Percentiles rank a stretch among this genome's conserved stretches.
These are phyloP conservation scores for Tinospora cordifolia DNA, from an alignment of 164 flowering plant species.

Conservation along the genomic window DNA sequence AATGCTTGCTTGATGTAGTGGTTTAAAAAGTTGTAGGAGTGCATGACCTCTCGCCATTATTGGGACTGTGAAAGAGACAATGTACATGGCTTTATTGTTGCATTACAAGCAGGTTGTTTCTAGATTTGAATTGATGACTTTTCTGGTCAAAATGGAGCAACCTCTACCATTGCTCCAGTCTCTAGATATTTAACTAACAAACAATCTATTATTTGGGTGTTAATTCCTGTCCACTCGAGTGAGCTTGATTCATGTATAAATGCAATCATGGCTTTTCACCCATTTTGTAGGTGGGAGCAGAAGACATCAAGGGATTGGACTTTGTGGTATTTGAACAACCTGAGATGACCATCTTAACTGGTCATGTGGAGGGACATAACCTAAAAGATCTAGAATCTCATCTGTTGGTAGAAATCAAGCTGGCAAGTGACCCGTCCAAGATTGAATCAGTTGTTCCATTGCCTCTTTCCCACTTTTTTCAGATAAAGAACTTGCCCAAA, in stretches of 20 bases:
- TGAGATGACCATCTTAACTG: slow-evolving; percentile 71
- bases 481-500: slow-evolving; percentile 69
- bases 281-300: slow-evolving; percentile 56
- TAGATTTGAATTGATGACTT: too few species aligned
- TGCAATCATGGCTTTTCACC: neutral
- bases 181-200: neutral
- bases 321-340: slow-evolving; percentile 92
- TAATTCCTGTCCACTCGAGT: neutral
- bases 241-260: neutral
- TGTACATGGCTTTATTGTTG: too few species aligned
- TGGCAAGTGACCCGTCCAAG: slow-evolving; percentile 63
- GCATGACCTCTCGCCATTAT: too few species aligned
- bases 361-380: slow-evolving; percentile 73
- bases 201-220: neutral
- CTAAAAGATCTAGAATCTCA: slow-evolving; percentile 51
- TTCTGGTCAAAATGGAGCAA: too few species aligned
- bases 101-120: too few species aligned
- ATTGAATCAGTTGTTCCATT: slow-evolving; percentile 60
- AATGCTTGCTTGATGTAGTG: neutral
- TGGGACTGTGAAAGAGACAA: too few species aligned
- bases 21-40: too few species aligned
- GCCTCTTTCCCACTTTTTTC: slow-evolving; percentile 82
- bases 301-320: slow-evolving; percentile 62
- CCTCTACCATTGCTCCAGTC: too few species aligned
- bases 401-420: slow-evolving; percentile 71